Base-by-base conservation (phyloP, 176 grass and related monocot genomes). In the Elymus sibiricus region DNA sequence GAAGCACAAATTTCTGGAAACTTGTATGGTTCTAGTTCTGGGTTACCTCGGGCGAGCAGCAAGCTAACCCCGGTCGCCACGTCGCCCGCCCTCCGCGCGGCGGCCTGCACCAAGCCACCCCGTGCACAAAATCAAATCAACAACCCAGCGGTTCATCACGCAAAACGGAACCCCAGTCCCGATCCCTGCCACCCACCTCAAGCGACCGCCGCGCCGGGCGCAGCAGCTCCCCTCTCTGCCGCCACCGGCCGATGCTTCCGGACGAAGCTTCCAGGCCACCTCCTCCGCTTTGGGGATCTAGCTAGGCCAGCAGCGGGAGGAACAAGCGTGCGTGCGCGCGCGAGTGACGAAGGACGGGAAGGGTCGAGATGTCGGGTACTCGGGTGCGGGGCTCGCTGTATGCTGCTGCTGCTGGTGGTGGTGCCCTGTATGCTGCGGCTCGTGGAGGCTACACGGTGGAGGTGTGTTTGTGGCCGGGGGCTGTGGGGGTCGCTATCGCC, bases 101-200 rank as follows among this genome's bases (percentile, higher is more conserved):
- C 69, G 47, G 81, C 85, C 85, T 81, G 77, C 85, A 71, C 5
- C 66, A 70, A 46, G 73, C 67, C 31, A 78, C n/a, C 19, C 4
- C 37, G n/a, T 15, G 15, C 79, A 34, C 51, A n/a, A 40, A 22
- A 82, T 16, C 51, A 81, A 84, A 76, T 38, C 68, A 71, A 70
- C 26, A 51, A 28, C 34, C 32, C 83, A 26, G 42, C 65, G 24
- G 80, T 27, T 51, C 79, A n/a, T 74, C 27, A 78, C 40, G 13
- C 40, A 5, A 67, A 70, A 22, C 66, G 32, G 47, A 40, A 82
- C 29, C 56, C 42, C 35, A 43, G 25, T 16, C 49, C 61, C 51
- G 31, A 78, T 69, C 21, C 38, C 59, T 61, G 76, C 31, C 77
- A 69, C 88, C 55, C 26, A 93, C 91, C 93, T 92, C 83, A 85